Evolutionary conservation across 805 yeast species (phyloP).

Genomic region (Candida coquimbonensis): DNA sequence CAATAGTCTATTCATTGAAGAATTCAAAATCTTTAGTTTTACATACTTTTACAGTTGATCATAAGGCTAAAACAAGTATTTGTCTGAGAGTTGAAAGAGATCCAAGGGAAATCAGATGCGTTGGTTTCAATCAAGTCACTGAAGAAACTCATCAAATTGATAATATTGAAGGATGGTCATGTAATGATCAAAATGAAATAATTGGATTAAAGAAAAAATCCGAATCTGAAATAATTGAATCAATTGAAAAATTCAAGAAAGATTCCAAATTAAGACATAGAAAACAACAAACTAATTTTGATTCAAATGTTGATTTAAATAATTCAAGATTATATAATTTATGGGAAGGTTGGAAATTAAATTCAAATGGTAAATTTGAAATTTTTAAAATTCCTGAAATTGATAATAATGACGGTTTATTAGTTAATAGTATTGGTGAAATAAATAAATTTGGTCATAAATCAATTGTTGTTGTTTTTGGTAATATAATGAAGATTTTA

Average conservation of each 20-base stretch:
- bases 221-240: slow-evolving; percentile 22
- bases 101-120: slow-evolving; percentile 83
- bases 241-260: slow-evolving; percentile 9
- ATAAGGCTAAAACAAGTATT: slow-evolving; percentile 69
- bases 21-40: slow-evolving; percentile 52
- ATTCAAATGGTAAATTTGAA: slow-evolving; percentile 55
- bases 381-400: slow-evolving; percentile 52
- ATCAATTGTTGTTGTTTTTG: slow-evolving; percentile 68
- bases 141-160: slow-evolving; percentile 66
- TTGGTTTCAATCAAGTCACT: slow-evolving; percentile 70
- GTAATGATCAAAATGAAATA: slow-evolving; percentile 69
- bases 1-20: slow-evolving; percentile 61
- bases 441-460: slow-evolving; percentile 70
- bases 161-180: slow-evolving; percentile 70
- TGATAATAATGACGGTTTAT: slow-evolving; percentile 33
- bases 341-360: slow-evolving; percentile 83
- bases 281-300: neutral
- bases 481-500: slow-evolving; percentile 62
- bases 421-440: slow-evolving; percentile 53
- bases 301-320: slow-evolving; percentile 7
- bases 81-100: slow-evolving; percentile 90
- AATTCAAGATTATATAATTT: slow-evolving; percentile 32
- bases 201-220: slow-evolving; percentile 55
- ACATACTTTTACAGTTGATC: slow-evolving; percentile 69
- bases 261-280: slow-evolving; percentile 16